phyloP scores from a whole-genome alignment of 139 green algal genomes.

The Dunaliella sp. region DNA sequence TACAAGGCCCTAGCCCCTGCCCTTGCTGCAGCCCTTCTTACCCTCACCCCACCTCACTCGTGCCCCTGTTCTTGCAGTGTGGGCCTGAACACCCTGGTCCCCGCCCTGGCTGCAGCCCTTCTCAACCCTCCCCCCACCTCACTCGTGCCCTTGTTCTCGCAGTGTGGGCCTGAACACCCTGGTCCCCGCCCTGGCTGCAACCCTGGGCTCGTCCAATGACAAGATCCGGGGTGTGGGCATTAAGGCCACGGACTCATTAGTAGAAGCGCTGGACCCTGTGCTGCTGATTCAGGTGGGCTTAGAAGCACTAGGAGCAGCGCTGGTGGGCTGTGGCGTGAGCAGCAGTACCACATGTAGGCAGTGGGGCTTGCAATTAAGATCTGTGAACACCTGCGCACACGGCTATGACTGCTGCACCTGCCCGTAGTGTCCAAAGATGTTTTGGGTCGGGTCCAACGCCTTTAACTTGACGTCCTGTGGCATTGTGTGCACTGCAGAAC shows the following conservation, averaged over 20 bases:
- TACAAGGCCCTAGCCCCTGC: too few species aligned
- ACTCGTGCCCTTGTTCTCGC: background rate
- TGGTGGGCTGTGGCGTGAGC: background rate
- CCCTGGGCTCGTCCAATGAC: conserved; percentile 55
- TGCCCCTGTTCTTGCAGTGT: background rate
- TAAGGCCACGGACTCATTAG: conserved; percentile 37
- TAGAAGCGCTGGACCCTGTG: conserved; percentile 24
- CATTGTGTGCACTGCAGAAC: conserved; percentile 39
- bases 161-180: conserved; percentile 52
- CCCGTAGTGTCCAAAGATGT: too few species aligned
- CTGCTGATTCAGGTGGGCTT: conserved; percentile 44
- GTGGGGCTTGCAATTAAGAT: too few species aligned
- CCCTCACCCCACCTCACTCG: too few species aligned
- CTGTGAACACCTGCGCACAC: too few species aligned
- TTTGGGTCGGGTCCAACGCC: too few species aligned
- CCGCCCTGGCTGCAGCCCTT: conserved; percentile 52
- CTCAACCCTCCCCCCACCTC: background rate
- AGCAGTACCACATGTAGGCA: background rate
- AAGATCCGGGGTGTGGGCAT: conserved; percentile 38
- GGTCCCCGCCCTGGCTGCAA: conserved; percentile 51
- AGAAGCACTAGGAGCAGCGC: background rate
- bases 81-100: conserved; percentile 59
- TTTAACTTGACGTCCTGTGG: too few species aligned
- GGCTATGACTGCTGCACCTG: too few species aligned
- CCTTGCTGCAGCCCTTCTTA: too few species aligned